Base-by-base conservation (phyloP, 2,329 filamentous ascomycete species). In the Fusarium kyushuense region DNA sequence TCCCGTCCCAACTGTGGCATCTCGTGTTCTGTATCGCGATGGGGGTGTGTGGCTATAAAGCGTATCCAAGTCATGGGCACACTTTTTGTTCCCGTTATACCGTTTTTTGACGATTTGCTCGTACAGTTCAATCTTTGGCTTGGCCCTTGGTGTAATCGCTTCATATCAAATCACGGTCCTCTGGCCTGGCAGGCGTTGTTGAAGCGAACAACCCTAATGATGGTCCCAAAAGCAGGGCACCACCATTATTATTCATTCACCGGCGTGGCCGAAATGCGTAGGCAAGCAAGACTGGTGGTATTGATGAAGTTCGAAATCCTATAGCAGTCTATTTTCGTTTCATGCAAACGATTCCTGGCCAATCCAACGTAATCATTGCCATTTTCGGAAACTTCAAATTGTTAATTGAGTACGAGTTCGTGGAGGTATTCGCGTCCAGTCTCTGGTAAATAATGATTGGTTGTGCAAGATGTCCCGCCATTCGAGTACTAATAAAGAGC, bases 61-160 rank as follows among this genome's bases (percentile, higher is more conserved):
- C 38, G 42, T 54, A 40, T 71, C 17, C 48, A 53, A 46, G 60
- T 57, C 58, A 40, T 64, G 60, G 51, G 29, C 33, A 48, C 56
- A 56, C 64, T 33, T 54, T 49, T 36, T 67, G 68, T 67, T 60
- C 72, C 58, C 63, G 56, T 74, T 69, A 69, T 54, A 74, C 72
- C 51, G 72, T 74, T 59, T 53, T 53, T 33, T 38, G 25, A 53
- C 19, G 30, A 42, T 17, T 53, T 69, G 54, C 55, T 65, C 65
- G 57, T 72, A 74, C 72, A 53, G 72, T 36, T 36, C 43, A 52
- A 29, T 47, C 35, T 70, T 48, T 59, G 59, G 29, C 49, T 64
- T 65, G 55, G 42, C 59, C 65, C 60, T 63, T 57, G 54, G 48
- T 63, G 60, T 56, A 57, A 54, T 64, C 41, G 46, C 51, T 58